Evolutionary conservation across 768 basidiomycete genomes (phyloP).

Genomic region (Boletus patriciae): DNA sequence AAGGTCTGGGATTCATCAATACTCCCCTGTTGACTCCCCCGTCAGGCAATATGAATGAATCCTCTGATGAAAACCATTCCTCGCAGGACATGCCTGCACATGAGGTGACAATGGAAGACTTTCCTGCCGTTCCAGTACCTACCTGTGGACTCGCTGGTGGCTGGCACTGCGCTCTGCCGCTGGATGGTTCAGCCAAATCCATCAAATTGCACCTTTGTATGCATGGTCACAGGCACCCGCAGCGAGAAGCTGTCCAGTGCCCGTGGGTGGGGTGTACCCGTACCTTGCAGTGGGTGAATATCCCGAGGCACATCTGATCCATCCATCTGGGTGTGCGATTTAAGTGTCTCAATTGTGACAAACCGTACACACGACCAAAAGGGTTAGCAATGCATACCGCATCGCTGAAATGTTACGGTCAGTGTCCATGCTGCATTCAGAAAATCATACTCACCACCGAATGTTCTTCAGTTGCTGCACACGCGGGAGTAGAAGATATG

Average conservation of each 20-base stretch:
- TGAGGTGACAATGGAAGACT: neutral
- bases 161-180: neutral
- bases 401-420: conserved; percentile 9
- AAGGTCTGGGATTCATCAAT: neutral
- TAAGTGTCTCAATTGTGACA: conserved; percentile 6
- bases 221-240: conserved; percentile 14
- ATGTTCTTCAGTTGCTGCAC: neutral
- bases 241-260: conserved; percentile 5
- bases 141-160: conserved; percentile 10
- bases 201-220: conserved; percentile 13
- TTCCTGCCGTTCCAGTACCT: neutral
- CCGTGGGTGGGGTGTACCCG: conserved; percentile 14
- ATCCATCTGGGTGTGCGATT: conserved; percentile 14
- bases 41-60: neutral
- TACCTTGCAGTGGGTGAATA: conserved; percentile 15
- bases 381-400: conserved; percentile 1
- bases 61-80: neutral
- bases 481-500: neutral
- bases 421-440: neutral
- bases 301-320: conserved; percentile 17
- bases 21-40: neutral
- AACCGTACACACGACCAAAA: conserved; percentile 3
- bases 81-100: neutral
- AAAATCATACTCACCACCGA: neutral
- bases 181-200: conserved; percentile 3